A percentile compares a stretch with the other conserved stretches of the same genome.
These are phyloP conservation scores for Didymella segeticola DNA, from an alignment of 2,329 filamentous ascomycete species.

Conservation along the genomic window DNA sequence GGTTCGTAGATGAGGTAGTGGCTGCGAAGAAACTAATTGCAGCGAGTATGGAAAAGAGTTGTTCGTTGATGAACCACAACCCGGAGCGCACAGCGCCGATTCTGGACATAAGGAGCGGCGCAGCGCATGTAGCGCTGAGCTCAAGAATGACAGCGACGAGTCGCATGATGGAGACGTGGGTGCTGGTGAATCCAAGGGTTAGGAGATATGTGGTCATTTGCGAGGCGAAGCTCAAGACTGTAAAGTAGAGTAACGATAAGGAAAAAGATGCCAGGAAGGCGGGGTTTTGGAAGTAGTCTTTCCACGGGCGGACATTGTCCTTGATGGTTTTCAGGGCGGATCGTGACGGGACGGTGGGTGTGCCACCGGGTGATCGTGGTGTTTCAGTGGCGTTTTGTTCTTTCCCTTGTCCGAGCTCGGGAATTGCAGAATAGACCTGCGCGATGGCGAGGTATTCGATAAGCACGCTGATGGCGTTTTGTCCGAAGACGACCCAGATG, in stretches of 20 bases:
- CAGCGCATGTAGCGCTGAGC: slow-evolving; percentile 66
- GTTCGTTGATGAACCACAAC: slow-evolving; percentile 74
- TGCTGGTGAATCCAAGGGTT: slow-evolving; percentile 59
- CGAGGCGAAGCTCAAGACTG: slow-evolving; percentile 51
- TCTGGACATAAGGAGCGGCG: slow-evolving; percentile 60
- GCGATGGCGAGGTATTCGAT: slow-evolving; percentile 63
- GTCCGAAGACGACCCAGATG: slow-evolving; percentile 57
- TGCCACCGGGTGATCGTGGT: slow-evolving; percentile 11
- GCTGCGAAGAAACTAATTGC: slow-evolving; percentile 40
- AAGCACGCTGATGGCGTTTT: slow-evolving; percentile 58
- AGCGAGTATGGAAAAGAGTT: slow-evolving; percentile 62
- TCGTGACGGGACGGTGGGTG: slow-evolving; percentile 7
- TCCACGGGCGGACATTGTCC: slow-evolving; percentile 31
- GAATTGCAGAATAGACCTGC: slow-evolving; percentile 46
- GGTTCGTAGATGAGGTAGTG: slow-evolving; percentile 14
- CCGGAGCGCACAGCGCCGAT: slow-evolving; percentile 66
- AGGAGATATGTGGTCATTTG: slow-evolving; percentile 72
- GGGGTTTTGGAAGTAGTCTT: slow-evolving; percentile 59
- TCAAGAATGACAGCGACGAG: slow-evolving; percentile 63
- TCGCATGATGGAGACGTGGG: slow-evolving; percentile 62
- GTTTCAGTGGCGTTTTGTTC: slow-evolving; percentile 17
- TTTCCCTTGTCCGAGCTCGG: slow-evolving; percentile 32
- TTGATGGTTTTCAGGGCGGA: slow-evolving; percentile 5
- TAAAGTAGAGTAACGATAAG: slow-evolving; percentile 67
- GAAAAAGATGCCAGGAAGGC: slow-evolving; percentile 68